Evolutionary conservation across 1,284 basidiomycete genomes (phyloP).

Genomic region (Ceraceosorus guamensis): DNA sequence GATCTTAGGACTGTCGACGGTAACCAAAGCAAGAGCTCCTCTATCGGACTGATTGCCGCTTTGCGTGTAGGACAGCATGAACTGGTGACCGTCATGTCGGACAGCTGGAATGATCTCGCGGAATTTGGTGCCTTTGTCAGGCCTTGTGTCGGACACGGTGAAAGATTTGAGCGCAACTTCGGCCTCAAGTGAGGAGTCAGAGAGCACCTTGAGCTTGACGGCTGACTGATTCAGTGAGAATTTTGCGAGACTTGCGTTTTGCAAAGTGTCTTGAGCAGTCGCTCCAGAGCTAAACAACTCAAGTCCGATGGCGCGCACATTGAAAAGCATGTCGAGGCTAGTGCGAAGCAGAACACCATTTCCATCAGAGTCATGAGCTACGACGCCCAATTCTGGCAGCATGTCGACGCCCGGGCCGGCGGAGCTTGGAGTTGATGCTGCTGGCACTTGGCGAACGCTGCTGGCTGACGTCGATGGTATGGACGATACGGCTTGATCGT

Average conservation of each 20-base stretch:
- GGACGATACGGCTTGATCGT: slow-evolving; percentile 14
- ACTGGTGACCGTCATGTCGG: slow-evolving; percentile 80
- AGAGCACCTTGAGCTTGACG: slow-evolving; percentile 74
- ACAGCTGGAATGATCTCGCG: slow-evolving; percentile 91
- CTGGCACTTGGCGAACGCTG: background rate
- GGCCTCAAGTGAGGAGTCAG: slow-evolving; percentile 74
- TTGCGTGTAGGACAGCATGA: slow-evolving; percentile 84
- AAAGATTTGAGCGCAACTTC: slow-evolving; percentile 83
- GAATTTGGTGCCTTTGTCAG: slow-evolving; percentile 70
- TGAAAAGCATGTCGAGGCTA: slow-evolving; percentile 69
- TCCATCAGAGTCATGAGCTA: slow-evolving; percentile 33
- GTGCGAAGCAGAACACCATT: slow-evolving; percentile 43
- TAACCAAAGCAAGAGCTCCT: slow-evolving; percentile 69
- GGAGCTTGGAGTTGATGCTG: slow-evolving; percentile 8
- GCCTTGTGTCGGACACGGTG: slow-evolving; percentile 79
- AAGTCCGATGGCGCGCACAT: slow-evolving; percentile 69
- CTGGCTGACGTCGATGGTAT: slow-evolving; percentile 2
- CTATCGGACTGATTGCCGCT: slow-evolving; percentile 55
- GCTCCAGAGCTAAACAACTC: slow-evolving; percentile 78
- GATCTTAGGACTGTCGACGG: slow-evolving; percentile 85
- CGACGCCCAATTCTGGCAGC: slow-evolving; percentile 53
- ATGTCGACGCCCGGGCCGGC: slow-evolving; percentile 49
- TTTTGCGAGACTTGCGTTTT: slow-evolving; percentile 72
- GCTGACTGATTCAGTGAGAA: slow-evolving; percentile 76
- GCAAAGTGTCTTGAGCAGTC: slow-evolving; percentile 58